Base-by-base conservation (phyloP, 78 protist species). In the Bigelowiella natans region DNA sequence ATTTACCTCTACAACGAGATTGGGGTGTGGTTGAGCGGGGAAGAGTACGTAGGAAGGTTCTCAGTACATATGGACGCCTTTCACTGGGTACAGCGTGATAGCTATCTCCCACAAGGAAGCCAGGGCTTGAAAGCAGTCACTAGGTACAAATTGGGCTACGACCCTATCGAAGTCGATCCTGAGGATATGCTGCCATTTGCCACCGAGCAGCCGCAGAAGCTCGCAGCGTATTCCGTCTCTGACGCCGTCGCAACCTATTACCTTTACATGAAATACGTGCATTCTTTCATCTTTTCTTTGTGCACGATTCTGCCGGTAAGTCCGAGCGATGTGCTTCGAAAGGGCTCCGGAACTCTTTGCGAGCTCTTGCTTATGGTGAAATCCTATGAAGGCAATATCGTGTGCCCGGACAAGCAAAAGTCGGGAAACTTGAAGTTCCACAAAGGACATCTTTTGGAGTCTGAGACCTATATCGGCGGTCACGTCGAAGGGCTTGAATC, bases 161-260 rank as follows among this genome's bases (percentile, higher is more conserved):
- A 98, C 87, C 99, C 99, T 2, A 40, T 96, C 37, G 99, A 99
- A 38, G 0, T 99, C 29, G 98, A 98, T 89, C 99, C 99, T 30
- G 99, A 99, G 84, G 97, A 96, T 34, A 99, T 99, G 99, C 36
- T 95, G 2, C 91, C 86, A 11, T 93, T 94, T 26, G 99, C 99
- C 1, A 38, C 11, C 2, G 88, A 64, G 63, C 82, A 89, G 28
- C 96, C 98, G 83, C 95, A 96, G 90, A 39, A 31, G 1, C 88
- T 98, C 63, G 98, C 99, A n/a, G 30, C 92, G 39, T 99, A 99
- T 89, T 98, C 99, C 0, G 99, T 99, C 3, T 98, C 99, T 0
- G 99, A 99, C 91, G 99, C 99, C 0, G 99, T 97, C 37, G 97
- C 99, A 0, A 99, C 99, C 0, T 98, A 97, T 86, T 97, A 98